Percentiles rank a stretch among this genome's conserved stretches.
Conservation (phyloP, 148 eudicot genomes). For the Rhododendron mucronatum region DNA sequence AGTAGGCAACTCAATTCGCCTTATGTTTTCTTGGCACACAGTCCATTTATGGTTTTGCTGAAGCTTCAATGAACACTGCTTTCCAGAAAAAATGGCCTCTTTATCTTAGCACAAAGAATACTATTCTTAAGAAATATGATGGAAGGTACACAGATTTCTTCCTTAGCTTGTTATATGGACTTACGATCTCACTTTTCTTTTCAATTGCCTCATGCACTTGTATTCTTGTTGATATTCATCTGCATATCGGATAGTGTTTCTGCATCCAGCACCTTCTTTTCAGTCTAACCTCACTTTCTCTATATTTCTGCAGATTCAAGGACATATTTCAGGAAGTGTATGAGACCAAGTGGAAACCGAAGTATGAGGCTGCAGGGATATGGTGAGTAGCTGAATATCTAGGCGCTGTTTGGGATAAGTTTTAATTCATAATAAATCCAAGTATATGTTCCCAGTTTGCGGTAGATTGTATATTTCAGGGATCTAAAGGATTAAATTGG, state of each 20-base stretch:
- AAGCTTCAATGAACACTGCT: conserved; percentile 77
- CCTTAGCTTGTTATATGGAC: not conserved
- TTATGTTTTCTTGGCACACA: conserved; percentile 17
- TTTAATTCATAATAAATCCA: not conserved
- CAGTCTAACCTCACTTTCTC: not conserved
- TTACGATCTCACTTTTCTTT: not conserved
- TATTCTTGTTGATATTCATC: not conserved
- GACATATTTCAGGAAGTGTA: conserved; percentile 80
- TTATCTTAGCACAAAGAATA: conserved; percentile 80
- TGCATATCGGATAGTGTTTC: not conserved
- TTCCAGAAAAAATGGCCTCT: conserved; percentile 74
- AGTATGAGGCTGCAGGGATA: conserved; percentile 65
- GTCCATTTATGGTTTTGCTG: conserved; percentile 71
- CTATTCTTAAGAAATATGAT: conserved; percentile 78
- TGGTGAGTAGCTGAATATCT: conserved; percentile 36
- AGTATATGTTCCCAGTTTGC: not conserved
- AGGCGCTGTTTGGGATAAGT: not conserved
- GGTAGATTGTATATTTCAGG: not conserved
- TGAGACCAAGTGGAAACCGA: conserved; percentile 59
- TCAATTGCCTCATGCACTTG: not conserved
- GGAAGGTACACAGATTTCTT: conserved; percentile 46
- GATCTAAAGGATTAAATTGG: conserved; percentile 9
- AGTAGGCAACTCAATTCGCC: not conserved
- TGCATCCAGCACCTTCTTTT: not conserved
- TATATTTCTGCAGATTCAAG: conserved; percentile 46